phyloP scores from a whole-genome alignment of 2,329 filamentous ascomycete genomes.

The Sphaerulina musiva region DNA sequence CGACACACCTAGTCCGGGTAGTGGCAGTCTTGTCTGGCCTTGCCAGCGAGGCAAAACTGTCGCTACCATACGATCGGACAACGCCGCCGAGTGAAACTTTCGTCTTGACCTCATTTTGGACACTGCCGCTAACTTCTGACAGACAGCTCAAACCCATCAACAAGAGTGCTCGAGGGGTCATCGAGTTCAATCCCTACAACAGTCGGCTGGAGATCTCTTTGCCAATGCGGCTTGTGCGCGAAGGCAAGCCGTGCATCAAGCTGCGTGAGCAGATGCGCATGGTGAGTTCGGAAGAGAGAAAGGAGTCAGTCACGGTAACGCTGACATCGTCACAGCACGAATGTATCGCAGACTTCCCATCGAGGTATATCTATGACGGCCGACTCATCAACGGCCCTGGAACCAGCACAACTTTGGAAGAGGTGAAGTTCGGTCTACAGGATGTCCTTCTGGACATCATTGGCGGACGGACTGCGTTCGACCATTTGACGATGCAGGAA shows the following conservation, averaged over 20 bases:
- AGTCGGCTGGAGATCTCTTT: constrained; percentile 14
- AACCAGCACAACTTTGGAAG: constrained; percentile 8
- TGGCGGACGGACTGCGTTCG: neutral
- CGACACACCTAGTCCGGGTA: too few relatives aligned
- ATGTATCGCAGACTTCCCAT: constrained; percentile 13
- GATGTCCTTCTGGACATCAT: constrained; percentile 9
- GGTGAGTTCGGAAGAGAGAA: neutral
- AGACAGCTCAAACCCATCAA: constrained; percentile 20
- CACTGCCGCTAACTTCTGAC: neutral
- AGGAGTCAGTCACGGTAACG: too few relatives aligned
- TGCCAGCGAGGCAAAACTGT: too few relatives aligned
- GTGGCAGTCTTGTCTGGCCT: too few relatives aligned
- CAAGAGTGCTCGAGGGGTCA: constrained; percentile 6
- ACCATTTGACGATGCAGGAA: neutral
- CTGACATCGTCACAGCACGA: neutral
- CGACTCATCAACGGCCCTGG: constrained; percentile 9
- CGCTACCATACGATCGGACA: too few relatives aligned
- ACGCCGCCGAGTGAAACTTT: too few relatives aligned
- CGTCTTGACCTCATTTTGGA: neutral
- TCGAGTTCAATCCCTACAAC: constrained; percentile 18
- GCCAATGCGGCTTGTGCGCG: constrained; percentile 11
- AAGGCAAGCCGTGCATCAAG: constrained; percentile 13
- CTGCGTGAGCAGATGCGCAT: constrained; percentile 19
- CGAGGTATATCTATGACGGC: constrained; percentile 9
- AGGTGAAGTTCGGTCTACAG: constrained; percentile 7